These are phyloP conservation scores for Escallonia rubra DNA, from an alignment of 129 eudicot species.

Conservation along the genomic window DNA sequence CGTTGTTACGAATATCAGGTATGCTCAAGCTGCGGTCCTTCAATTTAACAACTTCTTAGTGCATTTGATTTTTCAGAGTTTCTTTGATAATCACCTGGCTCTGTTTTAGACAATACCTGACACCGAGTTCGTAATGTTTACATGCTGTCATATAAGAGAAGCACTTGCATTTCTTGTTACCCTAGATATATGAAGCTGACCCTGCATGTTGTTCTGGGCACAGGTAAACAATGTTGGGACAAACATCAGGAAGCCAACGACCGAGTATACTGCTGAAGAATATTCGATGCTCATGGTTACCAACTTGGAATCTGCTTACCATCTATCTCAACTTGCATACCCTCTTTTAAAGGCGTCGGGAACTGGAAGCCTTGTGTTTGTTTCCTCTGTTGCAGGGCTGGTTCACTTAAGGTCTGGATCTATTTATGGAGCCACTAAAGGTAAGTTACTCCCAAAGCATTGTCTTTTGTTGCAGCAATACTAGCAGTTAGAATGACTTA, in stretches of 20 bases:
- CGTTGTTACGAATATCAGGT: too few relatives aligned
- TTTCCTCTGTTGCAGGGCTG: constrained; percentile 79
- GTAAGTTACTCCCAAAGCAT: constrained; percentile 15
- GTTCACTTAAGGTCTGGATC: constrained; percentile 47
- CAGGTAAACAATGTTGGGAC: constrained; percentile 86
- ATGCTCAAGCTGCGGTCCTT: too few relatives aligned
- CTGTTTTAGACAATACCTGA: too few relatives aligned
- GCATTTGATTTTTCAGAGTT: too few relatives aligned
- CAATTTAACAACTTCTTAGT: too few relatives aligned
- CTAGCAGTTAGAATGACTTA: background rate
- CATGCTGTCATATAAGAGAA: too few relatives aligned
- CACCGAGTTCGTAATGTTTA: too few relatives aligned
- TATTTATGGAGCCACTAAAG: constrained; percentile 76
- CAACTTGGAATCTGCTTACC: constrained; percentile 78
- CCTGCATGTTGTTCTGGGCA: too few relatives aligned
- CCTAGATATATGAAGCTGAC: too few relatives aligned
- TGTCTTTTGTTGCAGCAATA: background rate
- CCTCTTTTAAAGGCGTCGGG: constrained; percentile 77
- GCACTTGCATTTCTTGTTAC: too few relatives aligned
- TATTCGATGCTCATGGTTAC: constrained; percentile 61
- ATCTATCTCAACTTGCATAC: constrained; percentile 67
- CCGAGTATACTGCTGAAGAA: constrained; percentile 59
- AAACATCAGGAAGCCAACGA: constrained; percentile 48
- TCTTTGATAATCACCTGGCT: too few relatives aligned
- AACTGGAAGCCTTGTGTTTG: constrained; percentile 60